phyloP scores from a whole-genome alignment of 345 rosid species.

The Stellera chamaejasme region DNA sequence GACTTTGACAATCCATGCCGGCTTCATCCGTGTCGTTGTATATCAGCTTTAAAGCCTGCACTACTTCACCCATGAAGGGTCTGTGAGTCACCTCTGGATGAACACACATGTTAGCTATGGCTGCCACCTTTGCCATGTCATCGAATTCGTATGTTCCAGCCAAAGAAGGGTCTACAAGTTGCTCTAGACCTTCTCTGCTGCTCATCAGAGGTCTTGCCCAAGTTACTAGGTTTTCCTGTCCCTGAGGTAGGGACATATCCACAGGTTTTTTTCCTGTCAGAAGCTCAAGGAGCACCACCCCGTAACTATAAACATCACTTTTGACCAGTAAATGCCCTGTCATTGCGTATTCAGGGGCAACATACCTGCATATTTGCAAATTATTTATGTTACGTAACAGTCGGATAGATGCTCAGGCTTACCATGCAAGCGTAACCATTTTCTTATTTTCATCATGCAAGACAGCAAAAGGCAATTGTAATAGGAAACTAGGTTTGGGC shows the following conservation, averaged over 20 bases:
- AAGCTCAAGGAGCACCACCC: slow-evolving; percentile 98
- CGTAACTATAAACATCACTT: slow-evolving; percentile 98
- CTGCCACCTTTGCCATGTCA: slow-evolving; percentile 96
- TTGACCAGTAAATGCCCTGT: slow-evolving; percentile 98
- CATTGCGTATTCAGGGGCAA: slow-evolving; percentile 99
- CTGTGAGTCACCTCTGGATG: slow-evolving; percentile 90
- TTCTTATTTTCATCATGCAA: no score
- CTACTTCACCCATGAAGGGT: slow-evolving; percentile 99
- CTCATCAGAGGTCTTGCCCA: slow-evolving; percentile 94
- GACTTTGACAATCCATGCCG: slow-evolving; percentile 73
- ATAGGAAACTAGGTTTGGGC: no score
- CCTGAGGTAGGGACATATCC: slow-evolving; percentile 96
- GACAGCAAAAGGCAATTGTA: no score
- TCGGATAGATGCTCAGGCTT: no score
- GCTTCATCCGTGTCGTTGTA: slow-evolving; percentile 82
- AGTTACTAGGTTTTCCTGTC: slow-evolving; percentile 95
- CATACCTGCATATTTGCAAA: slow-evolving; percentile 52
- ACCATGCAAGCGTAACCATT: no score
- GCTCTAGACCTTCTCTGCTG: slow-evolving; percentile 78
- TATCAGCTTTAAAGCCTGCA: slow-evolving; percentile 95
- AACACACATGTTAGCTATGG: slow-evolving; percentile 97
- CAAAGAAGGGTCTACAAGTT: slow-evolving; percentile 73
- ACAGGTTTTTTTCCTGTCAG: slow-evolving; percentile 94
- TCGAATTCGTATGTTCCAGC: slow-evolving; percentile 73
- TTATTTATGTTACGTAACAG: not conserved